Evolutionary conservation across 176 grass and related monocot genomes (phyloP).

Genomic region (Miscanthus lutarioriparius): DNA sequence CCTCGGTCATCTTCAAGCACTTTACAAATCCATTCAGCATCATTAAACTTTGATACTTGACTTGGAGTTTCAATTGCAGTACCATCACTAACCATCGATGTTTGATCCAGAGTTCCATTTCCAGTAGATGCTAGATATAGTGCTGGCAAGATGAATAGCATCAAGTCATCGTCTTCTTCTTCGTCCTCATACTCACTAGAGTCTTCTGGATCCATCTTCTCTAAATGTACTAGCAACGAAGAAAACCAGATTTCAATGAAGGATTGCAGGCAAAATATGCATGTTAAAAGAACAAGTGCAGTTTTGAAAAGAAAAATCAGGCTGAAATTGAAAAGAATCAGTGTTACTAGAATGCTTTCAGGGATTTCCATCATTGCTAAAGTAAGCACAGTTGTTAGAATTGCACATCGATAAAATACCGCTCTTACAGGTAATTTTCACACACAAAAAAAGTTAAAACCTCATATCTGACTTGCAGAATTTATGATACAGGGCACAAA

Average conservation of each 20-base stretch:
- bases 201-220: conserved; percentile 36
- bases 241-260: conserved; percentile 4
- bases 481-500: not conserved
- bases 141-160: conserved; percentile 44
- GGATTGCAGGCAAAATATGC: not conserved
- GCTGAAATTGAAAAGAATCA: not conserved
- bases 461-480: not conserved
- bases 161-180: conserved; percentile 45
- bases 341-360: not conserved
- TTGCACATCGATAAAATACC: not conserved
- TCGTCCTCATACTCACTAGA: conserved; percentile 33
- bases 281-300: not conserved
- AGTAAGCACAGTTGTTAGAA: not conserved
- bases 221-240: not conserved
- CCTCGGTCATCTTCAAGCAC: conserved; percentile 50
- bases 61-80: not conserved
- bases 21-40: conserved; percentile 36
- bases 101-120: not conserved
- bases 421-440: not conserved
- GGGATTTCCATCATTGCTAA: not conserved
- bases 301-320: not conserved
- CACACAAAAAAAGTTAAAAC: not conserved
- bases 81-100: not conserved
- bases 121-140: conserved; percentile 33
- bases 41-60: not conserved